Base-by-base conservation (phyloP, 441 rosid species). In the Brassica hybrid region DNA sequence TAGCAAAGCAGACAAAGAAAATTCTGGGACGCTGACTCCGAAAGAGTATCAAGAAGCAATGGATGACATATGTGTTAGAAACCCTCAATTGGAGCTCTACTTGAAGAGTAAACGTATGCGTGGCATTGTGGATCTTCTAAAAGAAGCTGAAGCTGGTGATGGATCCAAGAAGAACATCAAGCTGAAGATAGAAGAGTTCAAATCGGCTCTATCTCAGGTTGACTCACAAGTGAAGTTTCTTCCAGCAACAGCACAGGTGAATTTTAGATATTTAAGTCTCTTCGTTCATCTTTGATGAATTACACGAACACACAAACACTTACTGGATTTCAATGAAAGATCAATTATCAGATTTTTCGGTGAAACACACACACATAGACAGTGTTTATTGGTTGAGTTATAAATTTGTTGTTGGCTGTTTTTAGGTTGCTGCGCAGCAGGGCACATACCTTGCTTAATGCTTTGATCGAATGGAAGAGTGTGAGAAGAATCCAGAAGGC, bases 201-300 rank as follows among this genome's bases (percentile, higher is more conserved):
- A 92, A 72, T 67, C 79, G 0, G 97, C 94, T 77, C 91, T 96
- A 67, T 88, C 97, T 18, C 86, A 87, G 75, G 98, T 90, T 76
- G 98, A 96, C 83, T 81, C 94, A 21, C 85, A 91, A 87, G 88
- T 92, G 97, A 96, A 94, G 84, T 84, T 83, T 84, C 97, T 92
- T 21, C 98, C 98, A 18, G 99, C 98, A 50, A 96, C 99, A 41
- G 98, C 99, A 4, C 99, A 96, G 97, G 98, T 56, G 25, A 54
- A 56, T 56, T 18, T 56, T 56, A 18, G 13, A 12, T 57, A 57
- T 57, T 3, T 10, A 57, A 56, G 60, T 56, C 5, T 56, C 12
- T 18, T 18, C 12, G 60, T 56, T 56, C 18, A 21, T 21, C 23
- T 57, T 57, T 10, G 10, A 57, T 57, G 62, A 57, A 57, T 21